A percentile compares a stretch with the other conserved stretches of the same genome.
Evolutionary conservation across 148 eudicot genomes (phyloP).

Genomic region (Simmondsia chinensis): DNA sequence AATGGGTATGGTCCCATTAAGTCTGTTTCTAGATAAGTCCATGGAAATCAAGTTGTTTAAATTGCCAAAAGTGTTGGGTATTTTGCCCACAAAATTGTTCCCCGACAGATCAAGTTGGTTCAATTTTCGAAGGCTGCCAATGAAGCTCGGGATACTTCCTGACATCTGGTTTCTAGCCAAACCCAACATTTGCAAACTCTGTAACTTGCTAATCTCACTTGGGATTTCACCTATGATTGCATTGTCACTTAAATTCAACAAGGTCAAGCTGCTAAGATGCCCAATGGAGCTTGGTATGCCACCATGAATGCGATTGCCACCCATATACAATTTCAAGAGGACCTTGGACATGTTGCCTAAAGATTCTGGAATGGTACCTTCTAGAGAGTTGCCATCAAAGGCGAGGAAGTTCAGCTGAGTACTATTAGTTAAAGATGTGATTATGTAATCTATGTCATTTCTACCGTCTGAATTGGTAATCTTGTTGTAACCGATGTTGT

Average conservation of each 20-base stretch:
- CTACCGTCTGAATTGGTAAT: slow-evolving; percentile 22
- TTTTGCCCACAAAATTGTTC: slow-evolving; percentile 19
- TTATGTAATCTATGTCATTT: slow-evolving; percentile 31
- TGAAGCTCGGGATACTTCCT: slow-evolving; percentile 21
- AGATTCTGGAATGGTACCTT: slow-evolving; percentile 35
- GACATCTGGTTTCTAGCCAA: slow-evolving; percentile 28
- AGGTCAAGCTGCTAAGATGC: too few species aligned
- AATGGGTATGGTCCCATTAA: slow-evolving; percentile 40
- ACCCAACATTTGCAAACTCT: slow-evolving; percentile 14
- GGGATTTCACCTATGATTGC: too few species aligned
- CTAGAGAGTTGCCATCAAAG: slow-evolving; percentile 27
- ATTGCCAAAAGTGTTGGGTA: slow-evolving; percentile 26
- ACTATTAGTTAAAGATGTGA: slow-evolving; percentile 25
- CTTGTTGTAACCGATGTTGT: slow-evolving; percentile 32
- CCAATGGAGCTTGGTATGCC: too few species aligned
- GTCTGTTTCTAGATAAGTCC: slow-evolving; percentile 38
- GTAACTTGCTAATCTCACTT: slow-evolving; percentile 27
- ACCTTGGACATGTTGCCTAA: slow-evolving; percentile 40
- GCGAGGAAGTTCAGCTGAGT: slow-evolving; percentile 29
- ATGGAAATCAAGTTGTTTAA: slow-evolving; percentile 15
- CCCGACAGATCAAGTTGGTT: slow-evolving; percentile 21
- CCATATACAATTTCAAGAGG: slow-evolving; percentile 26
- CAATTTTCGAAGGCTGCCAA: slow-evolving; percentile 18
- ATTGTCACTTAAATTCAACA: too few species aligned
- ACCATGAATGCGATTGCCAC: too few species aligned